Conservation (phyloP, 2,329 filamentous ascomycete species). For the Pseudogymnoascus sp. region DNA sequence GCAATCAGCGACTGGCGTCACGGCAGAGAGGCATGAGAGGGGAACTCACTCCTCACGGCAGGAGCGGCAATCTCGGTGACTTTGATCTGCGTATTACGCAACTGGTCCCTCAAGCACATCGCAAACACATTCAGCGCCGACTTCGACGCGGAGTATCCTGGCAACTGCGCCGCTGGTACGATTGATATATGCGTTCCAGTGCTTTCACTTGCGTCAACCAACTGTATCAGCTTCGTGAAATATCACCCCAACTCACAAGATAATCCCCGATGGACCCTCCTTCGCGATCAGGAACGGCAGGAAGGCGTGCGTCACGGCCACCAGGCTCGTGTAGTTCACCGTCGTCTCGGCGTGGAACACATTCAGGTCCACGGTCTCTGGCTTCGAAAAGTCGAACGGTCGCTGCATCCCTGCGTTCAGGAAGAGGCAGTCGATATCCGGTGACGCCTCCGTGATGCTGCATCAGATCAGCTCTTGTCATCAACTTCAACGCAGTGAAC, state of each 20-base stretch:
- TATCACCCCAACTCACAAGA: constrained; percentile 17
- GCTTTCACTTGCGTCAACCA: constrained; percentile 14
- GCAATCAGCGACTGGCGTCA: neutral
- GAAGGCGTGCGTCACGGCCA: constrained; percentile 32
- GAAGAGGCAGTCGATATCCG: constrained; percentile 46
- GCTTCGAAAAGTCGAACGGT: constrained; percentile 37
- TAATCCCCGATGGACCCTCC: constrained; percentile 13
- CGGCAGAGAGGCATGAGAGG: neutral
- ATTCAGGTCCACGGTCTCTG: constrained; percentile 33
- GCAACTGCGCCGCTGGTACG: constrained; percentile 20
- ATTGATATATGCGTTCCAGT: constrained; percentile 18
- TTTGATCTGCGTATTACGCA: constrained; percentile 29
- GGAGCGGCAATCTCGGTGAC: constrained; percentile 36
- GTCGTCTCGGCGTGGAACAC: constrained; percentile 31
- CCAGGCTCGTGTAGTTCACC: constrained; percentile 35
- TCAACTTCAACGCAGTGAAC: too few relatives aligned
- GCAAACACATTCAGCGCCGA: constrained; percentile 36
- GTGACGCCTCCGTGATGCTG: constrained; percentile 31
- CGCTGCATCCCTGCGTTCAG: constrained; percentile 49
- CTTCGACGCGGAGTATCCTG: constrained; percentile 37
- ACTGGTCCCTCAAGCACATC: constrained; percentile 34
- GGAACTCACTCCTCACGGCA: constrained; percentile 19
- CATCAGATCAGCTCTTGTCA: neutral
- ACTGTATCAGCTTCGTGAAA: constrained; percentile 8
- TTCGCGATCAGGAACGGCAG: constrained; percentile 26